Evolutionary conservation across 1,284 basidiomycete species (phyloP).

Genomic region (Pulveroboletus ridleyi): DNA sequence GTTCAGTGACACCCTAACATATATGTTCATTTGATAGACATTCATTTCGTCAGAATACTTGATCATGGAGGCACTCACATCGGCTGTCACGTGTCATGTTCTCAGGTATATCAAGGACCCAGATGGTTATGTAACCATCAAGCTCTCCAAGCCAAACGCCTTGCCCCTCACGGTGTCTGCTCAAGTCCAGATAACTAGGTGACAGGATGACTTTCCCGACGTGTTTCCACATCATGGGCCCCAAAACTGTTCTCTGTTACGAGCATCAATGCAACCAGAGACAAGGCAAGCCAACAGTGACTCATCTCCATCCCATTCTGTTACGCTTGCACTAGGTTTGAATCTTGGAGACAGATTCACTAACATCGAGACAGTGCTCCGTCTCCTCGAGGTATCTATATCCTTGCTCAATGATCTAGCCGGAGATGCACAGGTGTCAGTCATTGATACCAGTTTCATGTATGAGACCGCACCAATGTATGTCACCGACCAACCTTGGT

Average conservation of each 20-base stretch:
- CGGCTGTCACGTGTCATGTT: no score
- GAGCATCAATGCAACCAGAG: background rate
- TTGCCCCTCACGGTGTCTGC: constrained; percentile 63
- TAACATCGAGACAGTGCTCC: constrained; percentile 68
- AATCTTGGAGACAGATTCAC: constrained; percentile 90
- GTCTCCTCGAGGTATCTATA: constrained; percentile 28
- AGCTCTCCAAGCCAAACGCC: constrained; percentile 81
- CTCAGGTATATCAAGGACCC: no score
- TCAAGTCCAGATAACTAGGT: constrained; percentile 23
- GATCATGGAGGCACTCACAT: no score
- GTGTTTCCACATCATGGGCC: constrained; percentile 1
- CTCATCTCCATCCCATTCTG: constrained; percentile 46
- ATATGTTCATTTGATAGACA: constrained; percentile 13
- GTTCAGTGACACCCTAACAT: constrained; percentile 6
- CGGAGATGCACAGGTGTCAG: constrained; percentile 40
- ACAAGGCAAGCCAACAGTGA: no score
- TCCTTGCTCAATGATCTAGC: constrained; percentile 32
- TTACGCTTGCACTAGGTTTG: constrained; percentile 86
- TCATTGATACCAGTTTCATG: constrained; percentile 46
- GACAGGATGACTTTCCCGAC: constrained; percentile 18
- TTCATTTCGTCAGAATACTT: constrained; percentile 11
- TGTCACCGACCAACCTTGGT: constrained; percentile 65
- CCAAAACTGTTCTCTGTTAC: background rate
- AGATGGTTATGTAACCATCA: constrained; percentile 41
- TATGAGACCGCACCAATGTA: constrained; percentile 74